A percentile compares a stretch with the other conserved stretches of the same genome.
Conservation (phyloP, 1,284 basidiomycete genomes). For the Hypsizygus ulmarius region DNA sequence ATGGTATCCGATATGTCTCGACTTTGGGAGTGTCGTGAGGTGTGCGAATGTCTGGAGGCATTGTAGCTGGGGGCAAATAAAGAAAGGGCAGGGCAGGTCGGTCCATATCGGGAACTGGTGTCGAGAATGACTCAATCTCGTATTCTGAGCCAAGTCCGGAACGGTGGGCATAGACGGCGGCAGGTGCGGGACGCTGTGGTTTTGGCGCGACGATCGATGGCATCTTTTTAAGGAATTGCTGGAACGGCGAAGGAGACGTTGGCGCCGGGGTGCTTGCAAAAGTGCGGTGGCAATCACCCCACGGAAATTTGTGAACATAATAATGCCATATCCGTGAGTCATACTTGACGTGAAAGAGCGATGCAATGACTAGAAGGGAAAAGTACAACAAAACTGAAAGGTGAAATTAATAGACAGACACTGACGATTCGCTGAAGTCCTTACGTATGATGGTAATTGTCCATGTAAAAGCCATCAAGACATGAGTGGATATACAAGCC, state of each 20-base stretch:
- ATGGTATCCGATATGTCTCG: conserved; percentile 12
- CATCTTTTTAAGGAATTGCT: conserved; percentile 31
- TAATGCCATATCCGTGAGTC: conserved; percentile 54
- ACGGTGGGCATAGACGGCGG: conserved; percentile 32
- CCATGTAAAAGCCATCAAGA: conserved; percentile 68
- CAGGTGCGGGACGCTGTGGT: conserved; percentile 36
- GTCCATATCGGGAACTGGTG: conserved; percentile 18
- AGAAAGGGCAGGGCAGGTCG: conserved; percentile 20
- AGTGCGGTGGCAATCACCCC: conserved; percentile 25
- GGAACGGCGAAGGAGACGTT: conserved; percentile 22
- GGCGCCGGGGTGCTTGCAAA: conserved; percentile 30
- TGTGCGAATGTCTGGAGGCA: conserved; percentile 11
- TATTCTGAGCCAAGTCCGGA: conserved; percentile 41
- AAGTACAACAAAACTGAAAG: conserved; percentile 38
- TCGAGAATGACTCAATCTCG: conserved; percentile 46
- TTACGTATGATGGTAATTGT: conserved; percentile 51
- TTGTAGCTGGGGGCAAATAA: conserved; percentile 16
- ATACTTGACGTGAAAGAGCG: conserved; percentile 30
- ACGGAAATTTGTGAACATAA: conserved; percentile 47
- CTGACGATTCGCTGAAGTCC: conserved; percentile 26
- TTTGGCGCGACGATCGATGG: conserved; percentile 42
- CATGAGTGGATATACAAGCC: conserved; percentile 53
- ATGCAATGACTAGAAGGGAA: conserved; percentile 30
- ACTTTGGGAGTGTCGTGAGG: conserved; percentile 14
- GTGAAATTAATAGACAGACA: conserved; percentile 6